Percentiles rank a stretch among this genome's conserved stretches.
Conservation (phyloP, 257 asterid genomes). For the Nicotiana knightiana region DNA sequence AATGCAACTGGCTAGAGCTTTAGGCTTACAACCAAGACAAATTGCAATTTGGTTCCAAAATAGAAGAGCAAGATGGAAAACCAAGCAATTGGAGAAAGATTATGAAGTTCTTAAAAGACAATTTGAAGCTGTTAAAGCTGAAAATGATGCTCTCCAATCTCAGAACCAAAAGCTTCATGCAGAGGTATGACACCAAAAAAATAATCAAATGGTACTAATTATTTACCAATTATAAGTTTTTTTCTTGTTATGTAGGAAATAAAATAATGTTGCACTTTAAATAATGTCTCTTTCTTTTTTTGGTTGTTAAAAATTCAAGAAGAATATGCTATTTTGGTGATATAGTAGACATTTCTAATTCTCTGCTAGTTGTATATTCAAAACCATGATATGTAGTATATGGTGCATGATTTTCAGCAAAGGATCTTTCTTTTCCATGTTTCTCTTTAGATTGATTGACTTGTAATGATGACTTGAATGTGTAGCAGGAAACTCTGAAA, state of each 20-base stretch:
- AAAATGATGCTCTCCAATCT: conserved; percentile 53
- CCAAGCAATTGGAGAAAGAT: conserved; percentile 60
- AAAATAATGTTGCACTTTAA: background rate
- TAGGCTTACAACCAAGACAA: conserved; percentile 60
- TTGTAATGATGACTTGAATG: background rate
- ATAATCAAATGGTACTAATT: background rate
- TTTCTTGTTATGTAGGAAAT: background rate
- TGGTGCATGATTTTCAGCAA: conserved; percentile 18
- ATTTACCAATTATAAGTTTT: no score
- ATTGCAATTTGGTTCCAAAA: conserved; percentile 69
- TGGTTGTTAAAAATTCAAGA: background rate
- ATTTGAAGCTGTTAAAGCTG: conserved; percentile 48
- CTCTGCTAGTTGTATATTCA: background rate
- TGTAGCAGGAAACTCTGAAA: background rate
- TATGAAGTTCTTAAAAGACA: conserved; percentile 49
- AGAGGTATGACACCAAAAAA: conserved; percentile 24
- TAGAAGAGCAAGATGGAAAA: conserved; percentile 65
- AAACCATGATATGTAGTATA: background rate
- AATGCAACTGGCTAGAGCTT: conserved; percentile 55
- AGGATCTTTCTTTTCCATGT: background rate
- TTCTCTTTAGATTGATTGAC: background rate
- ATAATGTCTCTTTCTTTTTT: background rate
- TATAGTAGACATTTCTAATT: background rate
- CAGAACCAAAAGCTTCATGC: conserved; percentile 56
- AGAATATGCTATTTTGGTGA: background rate